Evolutionary conservation across 371 early-diverging fungal genomes (phyloP), one percentile per base, ranked within the genome.

Genomic region (Actinomortierella ambigua): DNA sequence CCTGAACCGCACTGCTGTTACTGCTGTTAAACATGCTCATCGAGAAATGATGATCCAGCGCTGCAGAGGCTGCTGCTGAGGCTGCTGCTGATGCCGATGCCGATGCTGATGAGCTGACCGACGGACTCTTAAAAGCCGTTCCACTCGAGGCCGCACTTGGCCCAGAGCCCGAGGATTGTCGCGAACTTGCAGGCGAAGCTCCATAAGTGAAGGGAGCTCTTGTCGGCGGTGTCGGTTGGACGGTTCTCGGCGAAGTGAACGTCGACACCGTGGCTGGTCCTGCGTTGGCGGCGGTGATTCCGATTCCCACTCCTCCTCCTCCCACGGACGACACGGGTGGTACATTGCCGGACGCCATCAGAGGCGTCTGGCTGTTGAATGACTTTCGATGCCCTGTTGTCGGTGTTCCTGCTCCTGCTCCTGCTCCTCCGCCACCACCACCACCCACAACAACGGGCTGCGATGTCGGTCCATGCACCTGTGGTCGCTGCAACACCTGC

Each of bases 401-500:
- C n/a, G n/a, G n/a, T n/a, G n/a, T n/a, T n/a, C n/a, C n/a, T n/a
- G n/a, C n/a, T n/a, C n/a, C n/a, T n/a, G n/a, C n/a, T n/a, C n/a
- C n/a, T n/a, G n/a, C n/a, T n/a, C n/a, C n/a, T n/a, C n/a, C n/a
- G n/a, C n/a, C n/a, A n/a, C 11, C 7, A 34, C 34, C 11, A 34
- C 34, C 34, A 34, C 34, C 34, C 11, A 4, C 34, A 34, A n/a
- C n/a, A n/a, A n/a, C n/a, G 44, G 20, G 44, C 17, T 59, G 48
- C 27, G 34, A 18, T 34, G 50, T 50, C 20, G 46, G 62, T 14
- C 20, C n/a, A 24, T 63, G 66, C 8, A 63, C 39, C 41, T 43
- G 60, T 20, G 75, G 75, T 18, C 75, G 63, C 51, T 73, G 75
- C 8, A 73, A 63, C 9, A 73, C 75, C 27, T 73, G 75, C 13